Evolutionary conservation across 106 monocot genomes (phyloP), one percentile per base, ranked within the genome.

Genomic region (Xerophyta viscosa): DNA sequence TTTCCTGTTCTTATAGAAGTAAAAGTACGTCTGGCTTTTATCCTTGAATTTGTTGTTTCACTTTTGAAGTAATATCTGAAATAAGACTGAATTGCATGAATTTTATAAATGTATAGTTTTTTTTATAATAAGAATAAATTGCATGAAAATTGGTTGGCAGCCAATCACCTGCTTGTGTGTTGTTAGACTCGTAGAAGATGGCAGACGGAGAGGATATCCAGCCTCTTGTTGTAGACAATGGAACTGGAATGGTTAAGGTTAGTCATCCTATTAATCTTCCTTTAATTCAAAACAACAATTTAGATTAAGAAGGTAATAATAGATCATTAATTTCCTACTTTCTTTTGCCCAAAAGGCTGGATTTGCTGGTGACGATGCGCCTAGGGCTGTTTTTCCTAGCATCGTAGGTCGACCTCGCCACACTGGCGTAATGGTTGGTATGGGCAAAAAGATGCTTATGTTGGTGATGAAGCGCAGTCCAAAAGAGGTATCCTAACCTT

Each of bases 281-380:
- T 9, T 52, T 26, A 14, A 29, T 3, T 11, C 28, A 30, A 7
- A 17, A n/a, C 2, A 52, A 52, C 27, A 6, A 20, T 41, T 3
- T 9, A 12, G n/a, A n/a, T n/a, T n/a, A n/a, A n/a, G n/a, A n/a
- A n/a, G n/a, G n/a, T n/a, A n/a, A n/a, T n/a, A n/a, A n/a, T n/a
- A n/a, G n/a, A n/a, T n/a, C n/a, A n/a, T n/a, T n/a, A n/a, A n/a
- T n/a, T n/a, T n/a, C n/a, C n/a, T n/a, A n/a, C n/a, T n/a, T n/a
- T n/a, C n/a, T n/a, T 12, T 57, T 27, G 44, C 50, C 29, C 11
- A 18, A 21, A 12, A 72, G 72, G 72, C 72, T 58, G 72, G 72
- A 8, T 71, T 71, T 71, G 71, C 71, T 14, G 71, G 71, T n/a
- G 71, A 71, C 51, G 71, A 71, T 64, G 71, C 71, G 12, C 71